These are phyloP conservation scores for Fomitopsis schrenkii DNA, from an alignment of 1,284 basidiomycete genomes.

Conservation along the genomic window DNA sequence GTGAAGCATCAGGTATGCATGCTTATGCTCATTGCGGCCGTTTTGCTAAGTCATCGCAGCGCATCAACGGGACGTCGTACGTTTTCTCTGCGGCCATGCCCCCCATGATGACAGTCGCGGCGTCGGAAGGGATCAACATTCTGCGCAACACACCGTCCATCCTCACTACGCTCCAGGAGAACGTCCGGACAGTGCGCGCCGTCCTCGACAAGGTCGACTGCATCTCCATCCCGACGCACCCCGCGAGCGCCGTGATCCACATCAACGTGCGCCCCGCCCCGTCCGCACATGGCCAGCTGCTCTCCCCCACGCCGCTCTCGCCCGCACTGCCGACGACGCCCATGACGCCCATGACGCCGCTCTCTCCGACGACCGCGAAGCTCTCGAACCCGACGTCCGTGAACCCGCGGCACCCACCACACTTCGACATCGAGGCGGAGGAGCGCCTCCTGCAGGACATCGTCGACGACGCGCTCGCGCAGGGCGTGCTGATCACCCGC, in stretches of 20 bases:
- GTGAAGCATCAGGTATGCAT: constrained; percentile 80
- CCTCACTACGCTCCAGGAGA: constrained; percentile 76
- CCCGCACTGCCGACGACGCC: constrained; percentile 17
- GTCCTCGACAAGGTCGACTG: constrained; percentile 80
- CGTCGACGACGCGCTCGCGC: constrained; percentile 75
- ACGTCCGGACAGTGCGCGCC: constrained; percentile 70
- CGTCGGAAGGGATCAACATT: constrained; percentile 80
- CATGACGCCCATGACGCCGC: constrained; percentile 21
- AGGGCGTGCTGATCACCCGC: constrained; percentile 81
- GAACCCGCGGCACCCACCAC: constrained; percentile 37
- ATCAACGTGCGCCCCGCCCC: constrained; percentile 55
- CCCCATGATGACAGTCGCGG: constrained; percentile 83
- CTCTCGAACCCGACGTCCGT: constrained; percentile 43
- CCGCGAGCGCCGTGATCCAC: constrained; percentile 85
- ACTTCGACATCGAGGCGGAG: constrained; percentile 65
- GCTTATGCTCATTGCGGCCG: neutral
- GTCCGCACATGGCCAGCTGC: constrained; percentile 22
- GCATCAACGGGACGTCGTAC: constrained; percentile 95
- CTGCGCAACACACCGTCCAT: constrained; percentile 74
- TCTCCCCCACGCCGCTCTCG: constrained; percentile 21
- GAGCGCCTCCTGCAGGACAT: constrained; percentile 83
- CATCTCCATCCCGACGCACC: constrained; percentile 82
- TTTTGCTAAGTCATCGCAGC: constrained; percentile 39
- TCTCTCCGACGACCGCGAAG: constrained; percentile 19
- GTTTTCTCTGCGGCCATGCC: constrained; percentile 98